Percentiles rank a stretch among this genome's conserved stretches.
Evolutionary conservation across 2,329 filamentous ascomycete genomes (phyloP).

Genomic region (Aspergillus viridinutans): DNA sequence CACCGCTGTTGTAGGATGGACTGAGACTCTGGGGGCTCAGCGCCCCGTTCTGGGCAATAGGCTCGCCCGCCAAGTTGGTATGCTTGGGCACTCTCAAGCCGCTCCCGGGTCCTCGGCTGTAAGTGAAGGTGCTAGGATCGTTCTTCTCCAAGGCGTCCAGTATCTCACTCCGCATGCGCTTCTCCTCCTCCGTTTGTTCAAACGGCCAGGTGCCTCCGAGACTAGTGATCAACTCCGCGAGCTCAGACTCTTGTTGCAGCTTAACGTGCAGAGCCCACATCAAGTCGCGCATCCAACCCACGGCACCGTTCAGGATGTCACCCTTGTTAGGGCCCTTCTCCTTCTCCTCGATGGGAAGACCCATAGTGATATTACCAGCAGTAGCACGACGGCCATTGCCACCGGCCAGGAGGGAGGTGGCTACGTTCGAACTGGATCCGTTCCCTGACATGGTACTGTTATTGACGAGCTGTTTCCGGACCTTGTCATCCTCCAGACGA

Average conservation of each 20-base stretch:
- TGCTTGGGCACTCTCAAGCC: slow-evolving; percentile 88
- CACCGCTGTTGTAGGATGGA: slow-evolving; percentile 67
- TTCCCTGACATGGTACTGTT: slow-evolving; percentile 85
- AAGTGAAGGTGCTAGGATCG: slow-evolving; percentile 69
- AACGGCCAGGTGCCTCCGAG: slow-evolving; percentile 75
- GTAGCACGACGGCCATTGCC: slow-evolving; percentile 75
- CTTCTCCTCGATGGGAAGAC: slow-evolving; percentile 90
- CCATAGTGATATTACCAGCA: slow-evolving; percentile 84
- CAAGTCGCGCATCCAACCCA: slow-evolving; percentile 93
- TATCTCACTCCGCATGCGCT: slow-evolving; percentile 90
- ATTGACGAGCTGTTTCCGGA: slow-evolving; percentile 89
- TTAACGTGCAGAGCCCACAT: slow-evolving; percentile 96
- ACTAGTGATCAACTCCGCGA: slow-evolving; percentile 69
- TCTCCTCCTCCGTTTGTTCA: slow-evolving; percentile 83
- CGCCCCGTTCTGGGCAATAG: slow-evolving; percentile 50
- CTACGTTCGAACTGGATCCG: slow-evolving; percentile 52
- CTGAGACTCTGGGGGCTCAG: slow-evolving; percentile 61
- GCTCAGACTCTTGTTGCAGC: slow-evolving; percentile 81
- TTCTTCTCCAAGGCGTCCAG: slow-evolving; percentile 82
- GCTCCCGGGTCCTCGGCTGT: slow-evolving; percentile 76
- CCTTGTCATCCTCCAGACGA: slow-evolving; percentile 92
- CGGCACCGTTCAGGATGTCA: slow-evolving; percentile 93
- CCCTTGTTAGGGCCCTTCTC: slow-evolving; percentile 99
- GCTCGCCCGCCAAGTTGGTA: slow-evolving; percentile 84
- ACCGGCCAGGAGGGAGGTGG: slow-evolving; percentile 82